Base-by-base conservation (phyloP, 371 early-diverging fungal species). In the Mortierella sp. region DNA sequence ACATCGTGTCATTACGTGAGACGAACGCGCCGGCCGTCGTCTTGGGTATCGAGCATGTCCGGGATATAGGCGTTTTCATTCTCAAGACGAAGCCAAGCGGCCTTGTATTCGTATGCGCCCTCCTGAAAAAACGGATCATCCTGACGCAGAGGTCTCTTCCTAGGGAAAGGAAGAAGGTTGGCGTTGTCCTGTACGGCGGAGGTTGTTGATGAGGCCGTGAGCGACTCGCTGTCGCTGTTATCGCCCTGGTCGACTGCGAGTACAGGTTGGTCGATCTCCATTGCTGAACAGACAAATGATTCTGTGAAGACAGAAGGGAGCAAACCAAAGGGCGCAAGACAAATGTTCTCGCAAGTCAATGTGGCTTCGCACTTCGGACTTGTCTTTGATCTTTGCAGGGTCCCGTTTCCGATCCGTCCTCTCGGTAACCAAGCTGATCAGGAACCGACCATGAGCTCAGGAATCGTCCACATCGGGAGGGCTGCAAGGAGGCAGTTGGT, bases 121-220 rank as follows among this genome's bases (percentile, higher is more conserved):
- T 86, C 83, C 27, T 83, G 66, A 55, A 86, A 86, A 56, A 86
- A 87, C 0, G 81, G 71, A 55, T 85, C 81, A 22, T 80, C 71
- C 1, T 79, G 71, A 27, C 53, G 57, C 37, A 64, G 54, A 12
- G 66, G 65, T 39, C 77, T 25, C 39, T 76, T 76, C 19, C 29
- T 50, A 13, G 59, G 54, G 16, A 49, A 54, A 10, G 43, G 10
- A 24, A 37, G 13, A 14, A 27, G 47, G 2, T 17, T 25, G 34
- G 3, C 44, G 9, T n/a, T 39, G 17, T 10, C 34, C 10, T 19
- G 49, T 54, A 16, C 24, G 5, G 48, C 25, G 1, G 21, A 22
- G 1, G 45, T 24, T 24, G 45, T 10, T 3, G 27, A 17, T 27
- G 29, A 47, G 24, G 22, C 37, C 7, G 34, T 34, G 34, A 10